Evolutionary conservation across 164 flowering plant species (phyloP), one percentile per base, ranked within the genome.

Genomic region (Sedum album): DNA sequence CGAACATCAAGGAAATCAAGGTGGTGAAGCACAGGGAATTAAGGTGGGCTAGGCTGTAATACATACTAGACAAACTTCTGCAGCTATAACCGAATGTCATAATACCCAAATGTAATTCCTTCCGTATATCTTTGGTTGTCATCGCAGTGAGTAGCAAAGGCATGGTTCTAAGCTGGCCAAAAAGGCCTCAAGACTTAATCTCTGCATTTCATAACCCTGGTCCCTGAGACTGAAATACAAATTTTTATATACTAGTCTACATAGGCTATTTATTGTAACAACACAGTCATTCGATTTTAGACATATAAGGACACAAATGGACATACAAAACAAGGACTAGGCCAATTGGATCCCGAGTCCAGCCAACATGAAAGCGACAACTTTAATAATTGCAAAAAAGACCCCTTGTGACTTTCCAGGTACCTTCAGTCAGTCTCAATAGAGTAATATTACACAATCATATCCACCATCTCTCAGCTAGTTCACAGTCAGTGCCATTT

Each of bases 11-110:
- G 73, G 92, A 90, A 84, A 82, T 94, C 38, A 90, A 82, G 70
- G 90, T 94, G 11, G 76, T 91, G 28, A 81, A n/a, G 1, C 95
- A 90, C 82, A 80, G 93, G 82, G 91, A 94, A 78, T 97, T 91
- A 55, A 82, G 99, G 73, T 85, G 95, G 74, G 97, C 99, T 31
- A 83, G 85, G 72, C 71, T 91, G 80, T 91, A 91, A 77, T 94
- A 91, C 75, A 76, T 94, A 70, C 81, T 96, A 77, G 93, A 91
- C 82, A 94, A 91, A 81, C 94, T 91, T 48, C 97, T 96, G 23
- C 82, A 89, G 72, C 71, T 94, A 72, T 91, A n/a, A n/a, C n/a
- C 96, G 25, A 88, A 93, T 69, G 89, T 94, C 88, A 6, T 23
- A 63, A 62, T 18, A 6, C 15, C 42, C 5, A 53, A 23, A 3